Base-by-base conservation (phyloP, 306 rosid genomes). In the Trichosanthes cucumerina region DNA sequence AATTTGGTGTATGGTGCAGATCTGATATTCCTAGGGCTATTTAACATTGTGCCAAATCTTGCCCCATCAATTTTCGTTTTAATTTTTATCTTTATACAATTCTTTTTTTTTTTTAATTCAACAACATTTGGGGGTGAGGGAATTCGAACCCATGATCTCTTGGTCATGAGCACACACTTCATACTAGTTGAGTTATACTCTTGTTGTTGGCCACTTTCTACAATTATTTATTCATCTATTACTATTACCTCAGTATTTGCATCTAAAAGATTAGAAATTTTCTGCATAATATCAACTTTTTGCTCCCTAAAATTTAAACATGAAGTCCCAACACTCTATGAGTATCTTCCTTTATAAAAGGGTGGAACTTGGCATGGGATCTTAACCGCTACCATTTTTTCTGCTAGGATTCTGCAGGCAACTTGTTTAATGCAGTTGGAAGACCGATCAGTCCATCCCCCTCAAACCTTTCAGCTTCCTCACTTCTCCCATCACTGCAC, bases 401-500 rank as follows among this genome's bases (percentile, higher is more conserved):
- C 79, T 86, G 79, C 41, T n/a, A 91, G 98, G 97, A 91, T 85
- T 87, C 85, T 76, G 46, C 88, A 71, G 89, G 86, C 82, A 76
- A 81, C 83, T 74, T 21, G 43, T 85, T 63, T 80, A 86, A 68
- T 77, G 81, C 91, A 77, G 79, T 83, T 81, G 90, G 87, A 81
- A 81, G 87, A 82, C 82, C 85, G 68, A 59, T 82, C 28, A 80
- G 86, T 88, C 86, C 93, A 36, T 84, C 88, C 53, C 76, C 84
- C 46, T 75, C 79, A 36, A 89, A 85, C 76, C 65, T 78, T 71
- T 47, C 83, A 77, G 81, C 88, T 44, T 56, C 87, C 7, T 62
- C 92, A 52, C 72, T 92, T 86, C 91, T 90, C 82, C 87, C 89
- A 28, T 87, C 91, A 70, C 87, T 94, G 65, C 96, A 89, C 76